These are phyloP conservation scores for Citrullus colocynthis DNA, from an alignment of 306 rosid species.

Conservation along the genomic window DNA sequence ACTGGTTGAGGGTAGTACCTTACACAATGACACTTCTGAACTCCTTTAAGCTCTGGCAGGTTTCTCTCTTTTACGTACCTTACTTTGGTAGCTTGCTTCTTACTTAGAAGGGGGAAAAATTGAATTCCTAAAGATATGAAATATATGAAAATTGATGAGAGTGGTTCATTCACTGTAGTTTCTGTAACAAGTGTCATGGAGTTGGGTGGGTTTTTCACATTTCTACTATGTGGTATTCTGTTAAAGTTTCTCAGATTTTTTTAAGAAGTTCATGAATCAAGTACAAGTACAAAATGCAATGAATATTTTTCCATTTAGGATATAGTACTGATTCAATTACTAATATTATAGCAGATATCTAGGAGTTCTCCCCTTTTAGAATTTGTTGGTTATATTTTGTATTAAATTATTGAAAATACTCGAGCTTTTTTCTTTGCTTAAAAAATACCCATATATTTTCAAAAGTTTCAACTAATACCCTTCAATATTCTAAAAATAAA, in stretches of 20 bases:
- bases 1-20: not conserved
- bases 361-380: not conserved
- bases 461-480: too few species aligned
- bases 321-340: not conserved
- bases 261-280: not conserved
- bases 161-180: not conserved
- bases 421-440: too few species aligned
- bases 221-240: not conserved
- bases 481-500: too few species aligned
- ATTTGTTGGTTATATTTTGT: not conserved
- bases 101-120: not conserved
- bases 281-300: not conserved
- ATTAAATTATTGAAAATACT: too few species aligned
- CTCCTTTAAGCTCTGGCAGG: not conserved
- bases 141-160: not conserved
- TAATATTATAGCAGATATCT: not conserved
- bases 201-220: not conserved
- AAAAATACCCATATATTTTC: too few species aligned
- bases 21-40: not conserved
- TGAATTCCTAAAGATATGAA: not conserved
- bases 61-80: not conserved
- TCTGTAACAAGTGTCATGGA: not conserved
- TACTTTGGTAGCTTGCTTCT: not conserved
- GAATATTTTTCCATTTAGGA: not conserved
- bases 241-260: not conserved